Conservation (phyloP, 2,329 filamentous ascomycete genomes). For the Alternaria angustiovoidea region DNA sequence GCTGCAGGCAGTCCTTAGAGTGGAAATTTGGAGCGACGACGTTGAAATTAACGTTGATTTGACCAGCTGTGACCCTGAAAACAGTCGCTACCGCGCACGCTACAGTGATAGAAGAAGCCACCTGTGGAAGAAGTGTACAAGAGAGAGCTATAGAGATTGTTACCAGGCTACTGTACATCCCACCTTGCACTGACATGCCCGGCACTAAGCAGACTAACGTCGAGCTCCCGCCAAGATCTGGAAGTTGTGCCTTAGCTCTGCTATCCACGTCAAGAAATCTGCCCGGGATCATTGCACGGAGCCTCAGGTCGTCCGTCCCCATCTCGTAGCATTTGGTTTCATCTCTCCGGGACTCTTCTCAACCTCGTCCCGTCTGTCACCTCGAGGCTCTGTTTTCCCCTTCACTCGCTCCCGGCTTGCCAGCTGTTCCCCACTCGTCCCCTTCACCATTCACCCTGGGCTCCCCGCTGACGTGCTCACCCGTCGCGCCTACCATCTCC, state of each 20-base stretch:
- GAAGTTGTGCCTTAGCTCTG: constrained; percentile 35
- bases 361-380: constrained; percentile 27
- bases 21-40: constrained; percentile 13
- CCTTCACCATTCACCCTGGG: constrained; percentile 26
- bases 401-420: constrained; percentile 29
- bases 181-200: constrained; percentile 9
- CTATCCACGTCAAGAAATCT: constrained; percentile 45
- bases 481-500: constrained; percentile 21
- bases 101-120: neutral
- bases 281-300: constrained; percentile 38
- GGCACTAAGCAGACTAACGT: constrained; percentile 15
- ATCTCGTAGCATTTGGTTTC: constrained; percentile 35
- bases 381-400: constrained; percentile 26
- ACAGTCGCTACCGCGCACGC: neutral
- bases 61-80: neutral
- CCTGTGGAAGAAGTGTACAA: neutral
- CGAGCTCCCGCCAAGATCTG: constrained; percentile 19
- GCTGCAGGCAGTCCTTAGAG: constrained; percentile 7
- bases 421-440: constrained; percentile 26
- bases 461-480: constrained; percentile 38
- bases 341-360: constrained; percentile 30
- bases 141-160: neutral
- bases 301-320: constrained; percentile 37
- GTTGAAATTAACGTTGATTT: neutral
- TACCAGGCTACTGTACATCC: neutral